Evolutionary conservation across 108 stramenopile species (phyloP).

Genomic region (Nitzschia sp.): DNA sequence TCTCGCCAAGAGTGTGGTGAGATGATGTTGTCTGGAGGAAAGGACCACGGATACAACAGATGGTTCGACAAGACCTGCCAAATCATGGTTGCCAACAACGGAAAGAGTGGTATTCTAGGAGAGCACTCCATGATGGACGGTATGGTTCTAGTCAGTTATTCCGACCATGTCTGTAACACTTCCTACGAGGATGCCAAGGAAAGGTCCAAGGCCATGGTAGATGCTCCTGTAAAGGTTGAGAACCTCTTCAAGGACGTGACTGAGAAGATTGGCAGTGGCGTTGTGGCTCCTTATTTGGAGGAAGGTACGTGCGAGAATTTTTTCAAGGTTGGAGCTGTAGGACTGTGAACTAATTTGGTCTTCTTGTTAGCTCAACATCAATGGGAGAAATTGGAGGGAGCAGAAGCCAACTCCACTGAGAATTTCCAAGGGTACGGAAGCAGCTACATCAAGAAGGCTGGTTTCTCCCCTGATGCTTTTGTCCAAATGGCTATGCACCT

Average conservation of each 20-base stretch:
- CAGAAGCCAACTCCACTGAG: constrained; percentile 56
- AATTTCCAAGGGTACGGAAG: constrained; percentile 78
- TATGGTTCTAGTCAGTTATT: constrained; percentile 74
- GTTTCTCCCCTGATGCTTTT: constrained; percentile 85
- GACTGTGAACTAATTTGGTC: background rate
- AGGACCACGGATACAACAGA: constrained; percentile 62
- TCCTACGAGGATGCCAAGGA: constrained; percentile 55
- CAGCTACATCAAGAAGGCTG: constrained; percentile 69
- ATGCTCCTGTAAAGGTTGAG: constrained; percentile 31
- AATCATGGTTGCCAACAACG: constrained; percentile 76
- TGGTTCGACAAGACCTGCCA: constrained; percentile 91
- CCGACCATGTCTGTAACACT: constrained; percentile 59
- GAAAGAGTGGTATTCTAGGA: constrained; percentile 77
- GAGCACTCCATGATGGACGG: constrained; percentile 95
- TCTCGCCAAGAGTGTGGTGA: constrained; percentile 59
- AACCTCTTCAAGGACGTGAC: constrained; percentile 52
- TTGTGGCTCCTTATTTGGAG: constrained; percentile 3
- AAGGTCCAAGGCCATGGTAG: constrained; percentile 3
- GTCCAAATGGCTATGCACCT: constrained; percentile 88
- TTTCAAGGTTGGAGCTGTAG: background rate
- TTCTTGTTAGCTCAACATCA: constrained; percentile 35
- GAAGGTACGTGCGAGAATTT: background rate
- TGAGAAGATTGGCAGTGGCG: background rate
- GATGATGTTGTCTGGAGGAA: constrained; percentile 57
- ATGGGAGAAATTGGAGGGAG: constrained; percentile 42